Base-by-base conservation (phyloP, 2,329 filamentous ascomycete genomes). In the Karstenula rhodostoma region DNA sequence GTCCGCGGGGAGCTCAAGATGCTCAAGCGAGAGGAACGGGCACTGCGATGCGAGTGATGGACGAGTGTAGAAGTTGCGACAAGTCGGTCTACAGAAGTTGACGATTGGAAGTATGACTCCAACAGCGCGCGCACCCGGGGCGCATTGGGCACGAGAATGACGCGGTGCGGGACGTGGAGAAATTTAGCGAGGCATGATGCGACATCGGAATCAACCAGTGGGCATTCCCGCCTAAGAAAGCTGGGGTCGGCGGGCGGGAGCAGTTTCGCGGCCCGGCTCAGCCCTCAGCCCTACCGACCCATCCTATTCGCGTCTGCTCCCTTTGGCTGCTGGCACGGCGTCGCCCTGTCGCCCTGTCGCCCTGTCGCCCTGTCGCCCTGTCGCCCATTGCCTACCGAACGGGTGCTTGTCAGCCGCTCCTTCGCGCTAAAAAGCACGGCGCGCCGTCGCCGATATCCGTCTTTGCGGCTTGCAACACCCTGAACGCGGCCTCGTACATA, bases 171-270 rank as follows among this genome's bases (percentile, higher is more conserved):
- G 68, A 66, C 67, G 63, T 61, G 56, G 54, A 27, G 57, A 65
- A 64, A 66, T 59, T 64, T 58, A 55, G 64, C 64, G 66, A 67
- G n/a, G n/a, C n/a, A 65, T 64, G 62, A 67, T 72, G 71, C 72
- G 73, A 74, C 68, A 73, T 75, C 73, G 72, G 73, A 64, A 58
- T 23, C 1, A 13, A 23, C 7, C 12, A 17, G 15, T 37, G 10
- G 35, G 15, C 55, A 27, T 43, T 51, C 61, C 66, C 67, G 66
- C 66, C 12, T 27, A 65, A 62, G 57, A 49, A 62, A 55, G 44
- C 62, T 58, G 60, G 62, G 60, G 62, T 58, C 47, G 54, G 52
- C 25, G 8, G 54, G 52, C 25, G 8, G 17, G 61, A 54, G 23
- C 9, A 54, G 46, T 50, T 49, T 15, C 22, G 44, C 60, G 52